Percentiles rank a stretch among this genome's conserved stretches.
Conservation (phyloP, 2,329 filamentous ascomycete species). For the Pseudogymnoascus sp. region DNA sequence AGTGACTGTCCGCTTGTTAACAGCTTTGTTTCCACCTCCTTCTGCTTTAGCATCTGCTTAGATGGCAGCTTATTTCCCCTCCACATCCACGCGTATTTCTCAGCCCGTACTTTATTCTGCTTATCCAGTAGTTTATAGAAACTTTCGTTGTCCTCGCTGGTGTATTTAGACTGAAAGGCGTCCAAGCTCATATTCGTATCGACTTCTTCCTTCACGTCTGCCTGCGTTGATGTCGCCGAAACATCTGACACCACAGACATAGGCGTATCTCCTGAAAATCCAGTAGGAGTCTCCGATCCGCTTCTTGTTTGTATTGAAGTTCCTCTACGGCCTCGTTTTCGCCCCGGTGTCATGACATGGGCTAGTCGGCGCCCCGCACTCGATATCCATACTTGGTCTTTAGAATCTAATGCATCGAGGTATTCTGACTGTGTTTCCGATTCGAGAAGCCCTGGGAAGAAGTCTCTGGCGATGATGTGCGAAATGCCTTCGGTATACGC, state of each 20-base stretch:
- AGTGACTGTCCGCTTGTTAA: constrained; percentile 39
- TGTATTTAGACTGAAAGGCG: constrained; percentile 86
- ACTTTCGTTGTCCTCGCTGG: constrained; percentile 94
- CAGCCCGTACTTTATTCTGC: constrained; percentile 75
- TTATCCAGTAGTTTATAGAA: constrained; percentile 89
- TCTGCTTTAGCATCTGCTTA: constrained; percentile 68
- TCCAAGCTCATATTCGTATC: constrained; percentile 75
- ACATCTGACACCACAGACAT: constrained; percentile 43
- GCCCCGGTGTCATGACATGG: constrained; percentile 75
- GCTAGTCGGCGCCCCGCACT: constrained; percentile 66
- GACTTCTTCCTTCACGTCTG: constrained; percentile 41
- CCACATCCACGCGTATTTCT: constrained; percentile 87
- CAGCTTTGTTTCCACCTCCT: constrained; percentile 50
- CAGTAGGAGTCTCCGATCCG: constrained; percentile 51
- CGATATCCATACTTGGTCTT: constrained; percentile 77
- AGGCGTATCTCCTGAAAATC: constrained; percentile 68
- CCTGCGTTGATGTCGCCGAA: constrained; percentile 31
- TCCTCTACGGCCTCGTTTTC: constrained; percentile 32
- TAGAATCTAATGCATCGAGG: constrained; percentile 80
- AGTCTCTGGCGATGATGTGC: constrained; percentile 92
- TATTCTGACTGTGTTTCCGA: constrained; percentile 86
- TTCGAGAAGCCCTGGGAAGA: constrained; percentile 86
- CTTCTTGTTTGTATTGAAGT: constrained; percentile 27
- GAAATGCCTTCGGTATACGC: constrained; percentile 85
- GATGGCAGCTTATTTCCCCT: constrained; percentile 74